These are phyloP conservation scores for Scortechinia acanthostroma DNA, from an alignment of 2,329 filamentous ascomycete genomes.

Conservation along the genomic window DNA sequence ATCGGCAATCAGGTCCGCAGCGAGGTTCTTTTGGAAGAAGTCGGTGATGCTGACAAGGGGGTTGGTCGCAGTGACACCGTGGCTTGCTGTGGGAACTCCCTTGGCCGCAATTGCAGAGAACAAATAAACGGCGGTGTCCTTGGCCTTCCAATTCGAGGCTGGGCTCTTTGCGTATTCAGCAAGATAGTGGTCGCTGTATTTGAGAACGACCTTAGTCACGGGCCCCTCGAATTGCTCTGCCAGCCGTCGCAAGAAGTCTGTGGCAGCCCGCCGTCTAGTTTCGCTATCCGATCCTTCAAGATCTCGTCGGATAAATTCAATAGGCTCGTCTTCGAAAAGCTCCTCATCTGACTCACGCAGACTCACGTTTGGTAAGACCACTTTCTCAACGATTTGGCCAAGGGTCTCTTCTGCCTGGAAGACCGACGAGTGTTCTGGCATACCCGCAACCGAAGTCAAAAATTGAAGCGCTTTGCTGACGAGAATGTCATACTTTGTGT, in stretches of 20 bases:
- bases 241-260: conserved; percentile 84
- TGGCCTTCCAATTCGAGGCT: conserved; percentile 80
- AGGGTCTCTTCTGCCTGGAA: conserved; percentile 80
- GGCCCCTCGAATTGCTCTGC: conserved; percentile 80
- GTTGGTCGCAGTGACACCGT: conserved; percentile 88
- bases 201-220: conserved; percentile 80
- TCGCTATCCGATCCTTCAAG: conserved; percentile 94
- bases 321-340: conserved; percentile 95
- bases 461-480: conserved; percentile 94
- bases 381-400: conserved; percentile 86
- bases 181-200: conserved; percentile 82
- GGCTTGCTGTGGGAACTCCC: conserved; percentile 76
- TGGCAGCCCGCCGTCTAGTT: conserved; percentile 83
- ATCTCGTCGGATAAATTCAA: conserved; percentile 93
- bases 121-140: conserved; percentile 95
- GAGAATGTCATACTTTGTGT: conserved; percentile 88
- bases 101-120: conserved; percentile 92
- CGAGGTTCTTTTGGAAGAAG: conserved; percentile 90
- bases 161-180: conserved; percentile 63
- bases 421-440: conserved; percentile 68
- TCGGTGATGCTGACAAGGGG: conserved; percentile 80
- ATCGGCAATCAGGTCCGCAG: conserved; percentile 73
- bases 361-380: conserved; percentile 86
- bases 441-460: conserved; percentile 78
- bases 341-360: conserved; percentile 90